These are phyloP conservation scores for Mortierella hygrophila DNA, from an alignment of 192 early-diverging fungal species.

Conservation along the genomic window DNA sequence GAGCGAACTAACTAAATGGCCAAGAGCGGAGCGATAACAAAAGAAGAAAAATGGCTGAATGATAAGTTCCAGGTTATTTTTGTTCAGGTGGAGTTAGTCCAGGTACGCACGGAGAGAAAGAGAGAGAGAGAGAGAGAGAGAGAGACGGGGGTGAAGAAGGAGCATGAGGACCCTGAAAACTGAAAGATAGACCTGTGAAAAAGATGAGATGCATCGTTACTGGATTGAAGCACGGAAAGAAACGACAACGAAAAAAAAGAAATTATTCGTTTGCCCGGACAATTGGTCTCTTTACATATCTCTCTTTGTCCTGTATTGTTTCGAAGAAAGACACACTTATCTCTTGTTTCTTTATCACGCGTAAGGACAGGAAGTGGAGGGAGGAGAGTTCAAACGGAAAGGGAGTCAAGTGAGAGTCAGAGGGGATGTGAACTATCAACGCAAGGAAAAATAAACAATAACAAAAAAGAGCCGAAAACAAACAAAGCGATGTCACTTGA, in stretches of 20 bases:
- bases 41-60: too few relatives aligned
- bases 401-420: slow-evolving; percentile 4
- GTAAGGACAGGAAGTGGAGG: not conserved
- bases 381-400: not conserved
- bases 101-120: not conserved
- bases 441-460: not conserved
- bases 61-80: not conserved
- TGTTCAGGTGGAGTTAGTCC: not conserved
- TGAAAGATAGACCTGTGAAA: not conserved
- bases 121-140: not conserved
- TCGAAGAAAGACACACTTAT: not conserved
- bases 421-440: not conserved
- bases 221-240: not conserved
- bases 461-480: not conserved
- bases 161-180: not conserved
- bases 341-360: not conserved
- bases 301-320: not conserved
- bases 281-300: not conserved
- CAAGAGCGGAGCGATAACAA: not conserved
- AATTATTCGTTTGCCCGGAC: not conserved
- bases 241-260: not conserved
- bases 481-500: slow-evolving; percentile 4
- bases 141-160: not conserved
- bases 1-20: not conserved
- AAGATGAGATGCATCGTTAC: not conserved